Evolutionary conservation across 2,329 filamentous ascomycete genomes (phyloP), one percentile per base, ranked within the genome.

Genomic region (Colletotrichum destructivum): DNA sequence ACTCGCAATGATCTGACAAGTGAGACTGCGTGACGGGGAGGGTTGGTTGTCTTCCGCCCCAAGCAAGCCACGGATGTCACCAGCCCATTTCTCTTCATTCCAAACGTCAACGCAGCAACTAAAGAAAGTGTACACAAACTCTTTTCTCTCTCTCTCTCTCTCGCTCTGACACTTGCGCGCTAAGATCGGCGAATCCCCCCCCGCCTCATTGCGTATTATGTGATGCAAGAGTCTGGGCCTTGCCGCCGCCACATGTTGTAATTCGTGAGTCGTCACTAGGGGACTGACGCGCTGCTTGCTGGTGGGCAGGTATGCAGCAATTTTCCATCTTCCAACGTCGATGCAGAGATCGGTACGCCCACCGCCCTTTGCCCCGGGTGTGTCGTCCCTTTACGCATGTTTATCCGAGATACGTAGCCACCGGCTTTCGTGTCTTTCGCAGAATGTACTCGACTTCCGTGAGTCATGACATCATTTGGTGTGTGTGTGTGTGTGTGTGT

Each of bases 61-160:
- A 18, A 5, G 21, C 64, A 71, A 71, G 69, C 69, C 69, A 71
- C 69, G 56, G 54, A 63, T 59, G 69, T 63, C 69, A 63, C 69
- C 40, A 38, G 69, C 44, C 52, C 52, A 38, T 59, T 35, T 62
- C 26, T 49, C 52, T 44, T 40, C 65, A 63, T 69, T 69, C 69
- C 65, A 57, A 35, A 42, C 38, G 38, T 63, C 51, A 62, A 69
- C 68, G 59, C 46, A 55, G 59, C 31, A 13, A 18, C 23, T 52
- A 55, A 40, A 54, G 38, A 46, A 54, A 35, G 31, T 35, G 31
- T 9, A 35, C 31, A 2, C 31, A 35, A 35, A 35, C 9, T 2
- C 2, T 8, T 9, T 35, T 35, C 23, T 35, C 31, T 35, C 2
- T 35, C 9, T 35, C 31, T 35, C 31, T 18, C 16, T 38, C 35